These are phyloP conservation scores for Lodderomyces pseudojiufengensis DNA, from an alignment of 1,139 yeast genomes.

Conservation along the genomic window DNA sequence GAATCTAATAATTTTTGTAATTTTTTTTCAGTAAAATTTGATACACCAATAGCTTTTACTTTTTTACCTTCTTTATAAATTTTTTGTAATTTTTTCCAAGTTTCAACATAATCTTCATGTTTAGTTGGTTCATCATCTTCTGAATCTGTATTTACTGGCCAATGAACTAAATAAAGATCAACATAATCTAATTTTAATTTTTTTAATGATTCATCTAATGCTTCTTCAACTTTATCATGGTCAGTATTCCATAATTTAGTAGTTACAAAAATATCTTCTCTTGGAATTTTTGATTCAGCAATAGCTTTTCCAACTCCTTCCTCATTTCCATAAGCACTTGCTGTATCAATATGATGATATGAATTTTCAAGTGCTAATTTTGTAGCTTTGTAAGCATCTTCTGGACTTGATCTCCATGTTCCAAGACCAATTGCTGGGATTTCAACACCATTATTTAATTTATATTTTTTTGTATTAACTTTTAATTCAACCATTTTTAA, in stretches of 20 bases:
- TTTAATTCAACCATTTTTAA: constrained; percentile 8
- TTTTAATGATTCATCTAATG: constrained; percentile 58
- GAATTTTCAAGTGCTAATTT: constrained; percentile 63
- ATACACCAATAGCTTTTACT: constrained; percentile 58
- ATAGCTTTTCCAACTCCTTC: constrained; percentile 63
- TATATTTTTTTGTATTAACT: constrained; percentile 22
- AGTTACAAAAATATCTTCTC: constrained; percentile 71
- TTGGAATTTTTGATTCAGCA: constrained; percentile 61
- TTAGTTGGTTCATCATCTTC: constrained; percentile 20
- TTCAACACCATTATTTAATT: constrained; percentile 56
- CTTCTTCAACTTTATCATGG: constrained; percentile 57
- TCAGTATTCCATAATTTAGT: constrained; percentile 76
- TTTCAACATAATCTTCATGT: constrained; percentile 57
- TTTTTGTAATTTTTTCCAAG: constrained; percentile 69
- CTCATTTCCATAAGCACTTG: constrained; percentile 25
- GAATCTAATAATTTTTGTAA: constrained; percentile 45
- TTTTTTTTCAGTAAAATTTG: constrained; percentile 49
- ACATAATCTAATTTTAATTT: constrained; percentile 75
- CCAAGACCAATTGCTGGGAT: constrained; percentile 76
- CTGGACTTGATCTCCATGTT: constrained; percentile 67
- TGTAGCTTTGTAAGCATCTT: constrained; percentile 58
- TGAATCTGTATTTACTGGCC: constrained; percentile 66
- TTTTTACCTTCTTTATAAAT: constrained; percentile 53
- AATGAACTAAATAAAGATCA: constrained; percentile 80
- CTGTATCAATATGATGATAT: constrained; percentile 77